A percentile compares a stretch with the other conserved stretches of the same genome.
Conservation (phyloP, 805 yeast genomes). For the Starmerella gropengiesseri region DNA sequence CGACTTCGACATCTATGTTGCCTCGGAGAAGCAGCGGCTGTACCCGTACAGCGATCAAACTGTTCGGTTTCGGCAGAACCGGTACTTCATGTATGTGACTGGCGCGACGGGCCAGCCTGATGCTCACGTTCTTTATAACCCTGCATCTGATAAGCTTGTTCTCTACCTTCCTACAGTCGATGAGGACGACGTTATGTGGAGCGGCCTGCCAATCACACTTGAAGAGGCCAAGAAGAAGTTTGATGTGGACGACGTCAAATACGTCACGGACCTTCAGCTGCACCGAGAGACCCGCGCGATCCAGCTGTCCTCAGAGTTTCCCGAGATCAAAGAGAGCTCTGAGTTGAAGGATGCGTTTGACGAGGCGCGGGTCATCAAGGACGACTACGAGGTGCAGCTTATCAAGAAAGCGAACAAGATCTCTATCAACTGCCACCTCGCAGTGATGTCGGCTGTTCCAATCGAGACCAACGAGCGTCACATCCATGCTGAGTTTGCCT, state of each 20-base stretch:
- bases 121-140: conserved; percentile 51
- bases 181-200: conserved; percentile 90
- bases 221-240: conserved; percentile 54
- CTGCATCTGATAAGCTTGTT: conserved; percentile 44
- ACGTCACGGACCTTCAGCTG: conserved; percentile 41
- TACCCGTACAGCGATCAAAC: conserved; percentile 72
- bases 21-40: conserved; percentile 32
- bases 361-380: conserved; percentile 78
- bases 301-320: conserved; percentile 21
- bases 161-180: conserved; percentile 77
- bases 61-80: conserved; percentile 72
- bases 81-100: conserved; percentile 77
- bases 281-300: conserved; percentile 19
- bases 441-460: conserved; percentile 87
- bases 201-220: conserved; percentile 67
- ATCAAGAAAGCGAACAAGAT: conserved; percentile 73
- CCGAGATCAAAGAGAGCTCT: conserved; percentile 18
- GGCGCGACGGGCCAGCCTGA: conserved; percentile 73
- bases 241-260: conserved; percentile 76
- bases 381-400: conserved; percentile 63
- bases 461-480: conserved; percentile 80
- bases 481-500: conserved; percentile 88
- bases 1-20: conserved; percentile 33
- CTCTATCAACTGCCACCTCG: conserved; percentile 78
- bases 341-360: conserved; percentile 53